Percentiles rank a stretch among this genome's conserved stretches.
These are phyloP conservation scores for Pichia eremophila DNA, from an alignment of 805 yeast species.

Conservation along the genomic window DNA sequence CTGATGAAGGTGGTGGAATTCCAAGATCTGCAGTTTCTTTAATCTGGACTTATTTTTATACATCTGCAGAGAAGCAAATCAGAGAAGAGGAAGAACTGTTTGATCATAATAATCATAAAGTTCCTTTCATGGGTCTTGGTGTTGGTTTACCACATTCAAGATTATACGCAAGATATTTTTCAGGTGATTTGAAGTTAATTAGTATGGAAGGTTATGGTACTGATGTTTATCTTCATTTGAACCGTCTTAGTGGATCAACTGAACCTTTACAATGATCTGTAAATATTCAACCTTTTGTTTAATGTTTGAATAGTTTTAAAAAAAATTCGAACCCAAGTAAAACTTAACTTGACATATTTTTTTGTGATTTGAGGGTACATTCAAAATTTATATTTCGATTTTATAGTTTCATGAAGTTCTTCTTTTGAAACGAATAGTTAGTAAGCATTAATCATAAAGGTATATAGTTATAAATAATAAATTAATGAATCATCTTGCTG, in stretches of 20 bases:
- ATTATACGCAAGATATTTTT: constrained; percentile 80
- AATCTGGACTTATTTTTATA: constrained; percentile 86
- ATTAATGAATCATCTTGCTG: too few relatives aligned
- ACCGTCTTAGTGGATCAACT: constrained; percentile 61
- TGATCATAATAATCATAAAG: constrained; percentile 29
- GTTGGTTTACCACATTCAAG: constrained; percentile 84
- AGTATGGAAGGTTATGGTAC: constrained; percentile 95
- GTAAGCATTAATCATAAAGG: too few relatives aligned
- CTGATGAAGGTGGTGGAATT: constrained; percentile 93
- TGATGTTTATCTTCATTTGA: constrained; percentile 80
- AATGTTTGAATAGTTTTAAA: too few relatives aligned
- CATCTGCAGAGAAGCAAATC: constrained; percentile 70
- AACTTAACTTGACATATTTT: too few relatives aligned
- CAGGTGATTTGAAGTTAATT: constrained; percentile 80
- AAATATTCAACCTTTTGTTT: too few relatives aligned
- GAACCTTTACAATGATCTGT: constrained; percentile 47
- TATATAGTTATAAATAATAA: too few relatives aligned
- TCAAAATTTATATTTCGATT: too few relatives aligned
- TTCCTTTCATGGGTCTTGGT: constrained; percentile 93
- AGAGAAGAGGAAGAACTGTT: constrained; percentile 19
- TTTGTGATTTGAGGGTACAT: too few relatives aligned
- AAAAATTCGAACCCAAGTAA: too few relatives aligned
- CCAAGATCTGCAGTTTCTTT: constrained; percentile 75
- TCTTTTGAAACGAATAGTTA: too few relatives aligned
- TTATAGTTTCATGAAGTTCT: too few relatives aligned